phyloP scores from a whole-genome alignment of 208 protist genomes.

The Acanthamoeba royreba region DNA sequence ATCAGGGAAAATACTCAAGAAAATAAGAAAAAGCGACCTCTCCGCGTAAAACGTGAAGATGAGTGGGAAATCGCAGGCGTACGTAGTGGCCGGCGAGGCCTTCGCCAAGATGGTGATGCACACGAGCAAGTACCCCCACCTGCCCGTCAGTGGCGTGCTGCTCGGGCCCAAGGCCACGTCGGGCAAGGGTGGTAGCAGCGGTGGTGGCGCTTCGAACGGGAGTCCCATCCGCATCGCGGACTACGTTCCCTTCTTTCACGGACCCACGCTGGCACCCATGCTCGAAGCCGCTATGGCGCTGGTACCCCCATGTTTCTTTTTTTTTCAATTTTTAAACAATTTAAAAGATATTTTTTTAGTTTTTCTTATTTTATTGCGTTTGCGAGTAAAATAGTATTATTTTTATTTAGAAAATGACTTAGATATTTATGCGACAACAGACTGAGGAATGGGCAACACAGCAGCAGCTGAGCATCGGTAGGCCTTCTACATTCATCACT shows the following conservation, averaged over 20 bases:
- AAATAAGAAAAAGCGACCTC: too few relatives aligned
- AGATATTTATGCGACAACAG: too few relatives aligned
- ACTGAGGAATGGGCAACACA: neutral
- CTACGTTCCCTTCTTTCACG: slow-evolving; percentile 44
- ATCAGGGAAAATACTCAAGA: too few relatives aligned
- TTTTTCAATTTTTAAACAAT: neutral
- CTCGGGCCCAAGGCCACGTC: neutral
- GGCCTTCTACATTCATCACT: neutral
- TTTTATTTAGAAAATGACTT: too few relatives aligned
- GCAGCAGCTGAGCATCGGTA: neutral
- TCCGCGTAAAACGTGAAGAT: too few relatives aligned
- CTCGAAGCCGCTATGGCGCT: slow-evolving; percentile 13
- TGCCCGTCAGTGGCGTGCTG: slow-evolving; percentile 2
- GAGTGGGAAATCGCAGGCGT: neutral
- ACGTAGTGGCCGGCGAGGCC: neutral
- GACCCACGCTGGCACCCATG: neutral
- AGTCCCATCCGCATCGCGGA: neutral
- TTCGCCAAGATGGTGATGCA: slow-evolving; percentile 17
- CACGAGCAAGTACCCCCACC: slow-evolving; percentile 3
- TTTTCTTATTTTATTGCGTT: neutral
- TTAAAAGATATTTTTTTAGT: neutral
- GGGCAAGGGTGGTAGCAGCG: neutral
- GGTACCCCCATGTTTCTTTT: neutral
- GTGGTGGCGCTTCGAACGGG: too few relatives aligned
- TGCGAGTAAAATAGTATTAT: too few relatives aligned